Conservation (phyloP, 1,284 basidiomycete genomes). For the Cystobasidium sp. region DNA sequence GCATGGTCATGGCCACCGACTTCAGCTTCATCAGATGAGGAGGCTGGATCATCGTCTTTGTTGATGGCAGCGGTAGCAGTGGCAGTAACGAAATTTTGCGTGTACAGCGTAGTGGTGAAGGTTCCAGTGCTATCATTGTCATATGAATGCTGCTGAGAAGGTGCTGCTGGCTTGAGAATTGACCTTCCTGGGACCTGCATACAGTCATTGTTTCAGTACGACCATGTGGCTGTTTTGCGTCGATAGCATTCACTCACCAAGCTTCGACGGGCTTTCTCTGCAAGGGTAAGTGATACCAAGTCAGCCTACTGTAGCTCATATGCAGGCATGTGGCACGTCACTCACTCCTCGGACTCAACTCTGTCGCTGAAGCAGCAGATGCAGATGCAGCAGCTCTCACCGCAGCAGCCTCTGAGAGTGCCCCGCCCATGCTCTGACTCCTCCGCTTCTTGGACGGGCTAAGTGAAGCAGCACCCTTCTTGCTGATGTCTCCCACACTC, state of each 20-base stretch:
- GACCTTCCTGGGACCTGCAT: constrained; percentile 43
- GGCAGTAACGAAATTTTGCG: constrained; percentile 2
- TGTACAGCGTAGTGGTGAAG: constrained; percentile 23
- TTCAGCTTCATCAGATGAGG: constrained; percentile 20
- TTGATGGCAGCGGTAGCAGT: constrained; percentile 2
- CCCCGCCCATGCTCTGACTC: constrained; percentile 40
- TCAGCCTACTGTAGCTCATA: not conserved
- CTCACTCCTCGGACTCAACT: constrained; percentile 43
- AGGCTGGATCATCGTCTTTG: constrained; percentile 13
- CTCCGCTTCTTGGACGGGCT: constrained; percentile 32
- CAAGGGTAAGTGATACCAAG: not conserved
- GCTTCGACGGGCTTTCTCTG: constrained; percentile 39
- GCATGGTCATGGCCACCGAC: not conserved
- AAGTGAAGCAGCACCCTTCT: not conserved
- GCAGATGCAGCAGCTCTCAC: not conserved
- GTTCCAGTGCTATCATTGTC: constrained; percentile 17
- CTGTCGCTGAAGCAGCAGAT: not conserved
- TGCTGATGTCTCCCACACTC: constrained; percentile 6
- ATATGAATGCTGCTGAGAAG: not conserved
- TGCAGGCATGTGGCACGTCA: not conserved
- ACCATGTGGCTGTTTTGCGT: not conserved
- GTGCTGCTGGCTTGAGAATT: constrained; percentile 39
- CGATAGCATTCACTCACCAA: constrained; percentile 24
- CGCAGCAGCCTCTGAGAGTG: constrained; percentile 16
- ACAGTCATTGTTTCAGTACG: not conserved